Evolutionary conservation across 768 basidiomycete genomes (phyloP), one percentile per base, ranked within the genome.

Genomic region (Pleurotus tuber-regium): DNA sequence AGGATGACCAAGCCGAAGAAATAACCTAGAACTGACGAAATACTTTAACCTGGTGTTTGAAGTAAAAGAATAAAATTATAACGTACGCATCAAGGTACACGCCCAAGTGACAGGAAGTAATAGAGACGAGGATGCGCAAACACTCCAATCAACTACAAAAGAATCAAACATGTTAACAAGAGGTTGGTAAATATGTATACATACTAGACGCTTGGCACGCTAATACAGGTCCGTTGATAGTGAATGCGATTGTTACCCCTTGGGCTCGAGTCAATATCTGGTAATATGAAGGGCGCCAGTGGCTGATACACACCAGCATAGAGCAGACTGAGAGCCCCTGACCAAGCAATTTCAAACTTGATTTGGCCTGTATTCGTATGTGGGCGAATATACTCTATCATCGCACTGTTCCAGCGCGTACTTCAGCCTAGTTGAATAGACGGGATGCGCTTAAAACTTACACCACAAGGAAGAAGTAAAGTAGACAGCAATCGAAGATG

Each of bases 271-370:
- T 16, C 38, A 47, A 33, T 16, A 47, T 10, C 11, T 29, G 31
- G 46, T 39, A 3, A 18, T 50, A 21, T 12, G 24, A 9, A 26
- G 26, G 50, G 8, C 16, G 33, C 33, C 16, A 57, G 26, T 11
- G 9, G 24, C 39, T 23, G 9, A 41, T 10, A 59, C 74, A 53
- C 52, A 81, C 84, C 76, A 29, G 81, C 68, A 50, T 85, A 77
- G 26, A 83, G 61, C 4, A 73, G 46, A 53, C 75, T 73, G 55
- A 82, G 62, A 8, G 78, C 52, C 5, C 66, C 72, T 5, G 79
- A 73, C 83, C 84, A 87, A 14, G 54, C 59, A 56, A 80, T 84
- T 60, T 88, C 86, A 24, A 79, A 62, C 43, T 70, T 59, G 30
- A 82, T 71, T 24, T 66, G 67, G 14, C 77, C 73, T 19, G 71